Evolutionary conservation across 179 eudicot genomes (phyloP), one percentile per base, ranked within the genome.

Genomic region (Silene noctiflora): DNA sequence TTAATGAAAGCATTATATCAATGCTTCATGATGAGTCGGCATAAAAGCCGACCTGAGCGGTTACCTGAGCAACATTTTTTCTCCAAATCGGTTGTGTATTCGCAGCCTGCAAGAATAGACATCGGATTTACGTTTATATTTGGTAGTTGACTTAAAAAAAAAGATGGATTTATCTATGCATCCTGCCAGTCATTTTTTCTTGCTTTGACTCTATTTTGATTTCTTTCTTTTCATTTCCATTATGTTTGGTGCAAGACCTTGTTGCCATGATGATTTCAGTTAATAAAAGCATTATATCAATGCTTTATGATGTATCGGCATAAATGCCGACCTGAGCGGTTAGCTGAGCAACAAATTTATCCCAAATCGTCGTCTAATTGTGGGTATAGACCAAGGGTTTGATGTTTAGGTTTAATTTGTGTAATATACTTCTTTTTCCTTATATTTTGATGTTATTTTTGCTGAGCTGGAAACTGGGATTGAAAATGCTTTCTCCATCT

Each of bases 311-410:
- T 35, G 67, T 63, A 27, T 87, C 73, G 80, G 70, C 84, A 10
- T 44, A 29, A 17, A 68, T 73, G 85, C 82, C 74, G 77, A 80
- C 72, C 89, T 85, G 92, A 87, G 88, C 89, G 82, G 89, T 84
- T 89, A 83, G 80, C 86, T 85, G 88, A 89, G 88, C 78, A 81
- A 63, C 56, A 24, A 10, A n/a, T n/a, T n/a, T n/a, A n/a, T n/a
- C n/a, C n/a, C n/a, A n/a, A n/a, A n/a, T n/a, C n/a, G n/a, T n/a
- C n/a, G n/a, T n/a, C n/a, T n/a, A n/a, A n/a, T n/a, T n/a, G 6
- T 4, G 0, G 8, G 14, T 9, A 12, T 12, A 22, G 27, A 22
- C 27, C 31, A 11, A 58, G 6, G 17, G 17, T 58, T 58, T 58
- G 62, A 17, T 5, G 22, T 58, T 13, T 11, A 17, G 17, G 13